A percentile compares a stretch with the other conserved stretches of the same genome.
phyloP scores from a whole-genome alignment of 192 early-diverging fungal genomes.

The Coemansia sp. region DNA sequence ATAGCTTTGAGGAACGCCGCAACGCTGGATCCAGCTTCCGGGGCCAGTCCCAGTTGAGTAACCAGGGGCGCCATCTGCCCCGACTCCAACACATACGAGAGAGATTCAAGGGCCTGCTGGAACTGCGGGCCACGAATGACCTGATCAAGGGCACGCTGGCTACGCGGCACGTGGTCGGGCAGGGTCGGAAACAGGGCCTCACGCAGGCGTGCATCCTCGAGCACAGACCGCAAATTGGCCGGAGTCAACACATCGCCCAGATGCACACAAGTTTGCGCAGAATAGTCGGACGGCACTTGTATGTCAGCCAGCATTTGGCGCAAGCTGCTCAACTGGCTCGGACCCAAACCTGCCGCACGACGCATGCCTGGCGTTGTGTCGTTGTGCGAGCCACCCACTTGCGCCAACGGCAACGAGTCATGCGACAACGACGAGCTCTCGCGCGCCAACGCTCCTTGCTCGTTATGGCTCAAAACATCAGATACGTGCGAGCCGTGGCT shows the following conservation, averaged over 20 bases:
- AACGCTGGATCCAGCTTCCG: constrained; percentile 46
- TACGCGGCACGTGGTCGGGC: constrained; percentile 27
- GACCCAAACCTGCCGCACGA: constrained; percentile 7
- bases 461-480: constrained; percentile 34
- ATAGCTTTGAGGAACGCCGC: constrained; percentile 49
- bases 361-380: neutral
- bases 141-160: constrained; percentile 22
- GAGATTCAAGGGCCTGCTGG: constrained; percentile 46
- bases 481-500: constrained; percentile 19
- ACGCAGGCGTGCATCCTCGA: constrained; percentile 34
- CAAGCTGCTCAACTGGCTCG: constrained; percentile 24
- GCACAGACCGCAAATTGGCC: constrained; percentile 31
- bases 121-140: constrained; percentile 53
- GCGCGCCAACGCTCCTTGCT: constrained; percentile 38
- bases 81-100: constrained; percentile 45
- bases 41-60: constrained; percentile 43
- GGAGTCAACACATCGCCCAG: constrained; percentile 48
- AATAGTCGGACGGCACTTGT: constrained; percentile 16
- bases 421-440: constrained; percentile 17
- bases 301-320: constrained; percentile 38
- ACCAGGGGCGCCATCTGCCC: constrained; percentile 54
- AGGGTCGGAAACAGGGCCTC: constrained; percentile 45
- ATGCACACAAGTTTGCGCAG: neutral
- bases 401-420: constrained; percentile 23
- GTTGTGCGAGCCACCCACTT: constrained; percentile 45